These are phyloP conservation scores for Solanum pinnatisectum DNA, from an alignment of 257 asterid species.

Conservation along the genomic window DNA sequence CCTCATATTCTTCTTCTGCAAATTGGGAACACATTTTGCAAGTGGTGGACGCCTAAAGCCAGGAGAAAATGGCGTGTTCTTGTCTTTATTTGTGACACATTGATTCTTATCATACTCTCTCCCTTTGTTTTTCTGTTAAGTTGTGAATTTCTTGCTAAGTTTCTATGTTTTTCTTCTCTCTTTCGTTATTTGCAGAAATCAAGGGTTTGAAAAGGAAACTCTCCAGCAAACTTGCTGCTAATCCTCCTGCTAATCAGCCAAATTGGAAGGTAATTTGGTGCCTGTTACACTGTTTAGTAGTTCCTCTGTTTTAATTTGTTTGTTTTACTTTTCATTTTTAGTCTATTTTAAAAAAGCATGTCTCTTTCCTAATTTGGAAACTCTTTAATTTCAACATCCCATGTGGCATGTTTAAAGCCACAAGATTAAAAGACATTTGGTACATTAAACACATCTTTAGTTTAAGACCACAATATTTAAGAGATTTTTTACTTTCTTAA, in stretches of 20 bases:
- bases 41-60: constrained; percentile 95
- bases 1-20: constrained; percentile 97
- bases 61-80: constrained; percentile 78
- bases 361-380: neutral
- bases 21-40: constrained; percentile 96
- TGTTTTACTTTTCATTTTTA: neutral
- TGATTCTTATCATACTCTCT: neutral
- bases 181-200: constrained; percentile 37
- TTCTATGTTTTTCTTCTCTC: neutral
- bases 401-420: neutral
- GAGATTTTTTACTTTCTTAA: neutral
- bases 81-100: neutral
- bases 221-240: constrained; percentile 88
- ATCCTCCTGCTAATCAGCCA: constrained; percentile 53
- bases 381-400: neutral
- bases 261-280: constrained; percentile 84
- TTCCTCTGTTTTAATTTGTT: neutral
- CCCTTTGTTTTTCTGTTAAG: neutral
- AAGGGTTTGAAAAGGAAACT: constrained; percentile 90
- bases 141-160: neutral
- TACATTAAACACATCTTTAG: neutral
- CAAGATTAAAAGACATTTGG: neutral
- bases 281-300: neutral
- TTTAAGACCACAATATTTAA: neutral
- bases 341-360: neutral